Conservation (phyloP, 2,329 filamentous ascomycete genomes). For the Talaromyces sp. region DNA sequence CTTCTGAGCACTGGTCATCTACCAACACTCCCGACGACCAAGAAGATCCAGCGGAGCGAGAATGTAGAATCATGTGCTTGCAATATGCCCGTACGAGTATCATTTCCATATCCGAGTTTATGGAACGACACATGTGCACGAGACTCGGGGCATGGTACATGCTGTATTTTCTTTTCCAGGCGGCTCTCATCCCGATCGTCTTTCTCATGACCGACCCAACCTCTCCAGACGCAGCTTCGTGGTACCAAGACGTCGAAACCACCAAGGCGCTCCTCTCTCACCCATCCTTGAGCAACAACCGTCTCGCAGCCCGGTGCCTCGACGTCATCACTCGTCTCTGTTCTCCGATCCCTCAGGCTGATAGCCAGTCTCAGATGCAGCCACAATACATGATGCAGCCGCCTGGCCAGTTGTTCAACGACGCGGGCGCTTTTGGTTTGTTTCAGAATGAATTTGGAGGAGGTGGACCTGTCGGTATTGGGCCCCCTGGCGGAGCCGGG, state of each 20-base stretch:
- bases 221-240: slow-evolving; percentile 29
- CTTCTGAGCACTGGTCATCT: slow-evolving; percentile 30
- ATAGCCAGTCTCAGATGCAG: slow-evolving; percentile 12
- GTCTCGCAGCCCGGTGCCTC: slow-evolving; percentile 34
- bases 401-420: slow-evolving; percentile 31
- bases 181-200: slow-evolving; percentile 39
- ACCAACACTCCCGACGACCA: slow-evolving; percentile 23
- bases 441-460: slow-evolving; percentile 23
- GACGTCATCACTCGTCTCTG: slow-evolving; percentile 36
- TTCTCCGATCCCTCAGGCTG: slow-evolving; percentile 22
- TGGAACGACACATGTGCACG: slow-evolving; percentile 35
- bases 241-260: slow-evolving; percentile 36
- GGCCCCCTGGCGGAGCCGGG: slow-evolving; percentile 14
- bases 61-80: slow-evolving; percentile 36
- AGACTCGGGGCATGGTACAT: slow-evolving; percentile 42
- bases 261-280: slow-evolving; percentile 36
- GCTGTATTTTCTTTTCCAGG: slow-evolving; percentile 43
- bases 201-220: slow-evolving; percentile 39
- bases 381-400: slow-evolving; percentile 31
- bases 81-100: slow-evolving; percentile 38
- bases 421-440: slow-evolving; percentile 29
- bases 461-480: slow-evolving; percentile 19
- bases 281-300: slow-evolving; percentile 33
- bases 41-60: slow-evolving; percentile 30
- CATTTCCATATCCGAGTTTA: slow-evolving; percentile 36